These are phyloP conservation scores for Phragmites australis DNA, from an alignment of 176 grass and related monocot species.

Conservation along the genomic window DNA sequence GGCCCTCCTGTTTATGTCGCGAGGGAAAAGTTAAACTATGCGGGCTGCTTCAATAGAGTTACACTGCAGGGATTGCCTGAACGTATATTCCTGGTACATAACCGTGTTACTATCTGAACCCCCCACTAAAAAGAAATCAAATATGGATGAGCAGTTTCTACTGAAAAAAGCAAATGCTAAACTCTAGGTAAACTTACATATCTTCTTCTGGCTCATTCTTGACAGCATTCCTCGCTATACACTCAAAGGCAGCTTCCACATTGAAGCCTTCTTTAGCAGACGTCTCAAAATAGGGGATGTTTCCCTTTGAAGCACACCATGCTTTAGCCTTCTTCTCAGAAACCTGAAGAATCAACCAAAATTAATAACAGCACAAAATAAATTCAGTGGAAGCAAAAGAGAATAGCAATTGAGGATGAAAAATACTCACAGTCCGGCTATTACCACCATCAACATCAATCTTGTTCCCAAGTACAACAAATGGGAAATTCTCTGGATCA, in stretches of 20 bases:
- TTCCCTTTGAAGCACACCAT: constrained; percentile 91
- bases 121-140: neutral
- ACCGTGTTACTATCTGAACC: neutral
- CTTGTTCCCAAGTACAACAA: constrained; percentile 93
- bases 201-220: constrained; percentile 99
- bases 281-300: constrained; percentile 91
- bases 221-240: constrained; percentile 90
- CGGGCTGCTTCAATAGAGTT: too few species aligned
- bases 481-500: constrained; percentile 88
- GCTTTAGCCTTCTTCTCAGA: constrained; percentile 91
- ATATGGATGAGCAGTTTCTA: neutral
- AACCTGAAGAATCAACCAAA: constrained; percentile 50
- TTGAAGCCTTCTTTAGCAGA: constrained; percentile 98
- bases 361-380: constrained; percentile 18
- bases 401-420: neutral
- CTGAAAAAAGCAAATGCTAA: neutral
- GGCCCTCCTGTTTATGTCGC: too few species aligned
- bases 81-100: neutral
- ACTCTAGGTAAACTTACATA: constrained; percentile 49
- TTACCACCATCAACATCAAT: constrained; percentile 92
- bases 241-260: constrained; percentile 90
- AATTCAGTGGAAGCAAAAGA: neutral
- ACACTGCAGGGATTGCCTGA: neutral
- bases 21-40: too few species aligned
- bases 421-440: constrained; percentile 70